Evolutionary conservation across 495 filamentous ascomycete genomes (phyloP), one percentile per base, ranked within the genome.

Genomic region (Bacidia rubella): DNA sequence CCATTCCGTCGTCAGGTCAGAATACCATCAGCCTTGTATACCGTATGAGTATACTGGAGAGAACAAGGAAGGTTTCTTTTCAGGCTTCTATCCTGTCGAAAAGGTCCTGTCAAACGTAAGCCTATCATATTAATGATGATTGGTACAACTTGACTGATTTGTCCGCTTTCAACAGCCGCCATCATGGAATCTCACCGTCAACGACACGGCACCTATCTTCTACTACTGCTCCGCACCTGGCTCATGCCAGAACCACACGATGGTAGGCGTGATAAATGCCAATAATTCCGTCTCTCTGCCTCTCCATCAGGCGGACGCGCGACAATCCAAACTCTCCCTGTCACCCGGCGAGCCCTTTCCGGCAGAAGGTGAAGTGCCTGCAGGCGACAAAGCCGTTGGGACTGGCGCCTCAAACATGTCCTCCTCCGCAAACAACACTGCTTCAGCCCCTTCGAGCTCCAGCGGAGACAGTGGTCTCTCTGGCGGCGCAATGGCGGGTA

Each of bases 171-270:
- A 17, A 20, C 40, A 80, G 70, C 68, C 64, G 11, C 74, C 73
- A 35, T 59, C 52, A 22, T 82, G 66, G 64, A 63, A 63, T 40
- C 50, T 80, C 12, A 62, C 57, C 4, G 66, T 83, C 58, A 81
- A 81, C 57, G 68, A 73, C 60, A 81, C 77, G 0, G 56, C 68
- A 3, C 76, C 79, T 2, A 70, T 80, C 26, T 82, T 79, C 61
- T 81, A 70, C 65, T 83, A 84, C 64, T 82, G 68, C 38, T 69
- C 66, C 1, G 70, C 66, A 1, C 57, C 65, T 11, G 62, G 62
- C 38, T 74, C 68, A 25, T 74, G 70, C 46, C 50, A 58, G 4
- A 52, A 55, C 2, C 71, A 70, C 53, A 65, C 65, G 26, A 72
- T 72, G 68, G 67, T 74, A 7, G 68, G 65, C 29, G 68, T 61